Evolutionary conservation across 2,329 filamentous ascomycete genomes (phyloP).

Genomic region (Zymoseptoria tritici): DNA sequence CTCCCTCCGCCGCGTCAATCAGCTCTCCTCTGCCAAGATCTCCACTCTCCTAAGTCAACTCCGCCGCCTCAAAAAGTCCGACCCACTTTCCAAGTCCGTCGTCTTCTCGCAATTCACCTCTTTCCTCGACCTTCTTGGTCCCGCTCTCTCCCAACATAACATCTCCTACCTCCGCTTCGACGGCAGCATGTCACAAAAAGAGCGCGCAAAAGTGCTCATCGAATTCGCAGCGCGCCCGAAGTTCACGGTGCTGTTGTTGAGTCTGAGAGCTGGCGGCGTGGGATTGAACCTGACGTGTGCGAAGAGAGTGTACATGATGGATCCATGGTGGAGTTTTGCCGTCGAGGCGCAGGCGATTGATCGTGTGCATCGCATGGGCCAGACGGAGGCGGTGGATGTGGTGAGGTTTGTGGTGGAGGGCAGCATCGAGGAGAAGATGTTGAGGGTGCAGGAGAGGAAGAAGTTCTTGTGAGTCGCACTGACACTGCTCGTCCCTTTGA

Average conservation of each 20-base stretch:
- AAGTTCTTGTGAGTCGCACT: conserved; percentile 72
- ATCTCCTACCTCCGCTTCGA: conserved; percentile 84
- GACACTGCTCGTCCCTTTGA: conserved; percentile 1
- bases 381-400: conserved; percentile 77
- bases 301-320: conserved; percentile 95
- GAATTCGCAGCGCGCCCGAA: conserved; percentile 55
- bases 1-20: conserved; percentile 53
- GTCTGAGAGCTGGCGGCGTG: conserved; percentile 82
- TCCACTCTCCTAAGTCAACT: conserved; percentile 70
- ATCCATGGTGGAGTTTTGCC: conserved; percentile 98
- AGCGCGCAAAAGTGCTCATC: conserved; percentile 67
- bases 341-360: conserved; percentile 97
- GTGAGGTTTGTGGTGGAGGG: conserved; percentile 81
- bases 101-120: conserved; percentile 97
- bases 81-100: conserved; percentile 68
- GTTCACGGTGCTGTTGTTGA: conserved; percentile 72
- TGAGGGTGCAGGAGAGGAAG: conserved; percentile 88
- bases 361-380: conserved; percentile 94
- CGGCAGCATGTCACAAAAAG: conserved; percentile 80
- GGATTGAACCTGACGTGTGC: conserved; percentile 88
- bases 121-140: conserved; percentile 84
- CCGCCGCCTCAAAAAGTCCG: conserved; percentile 56
- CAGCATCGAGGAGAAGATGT: conserved; percentile 92
- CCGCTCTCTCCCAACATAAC: conserved; percentile 62
- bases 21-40: conserved; percentile 80